Evolutionary conservation across 2,329 filamentous ascomycete genomes (phyloP).

Genomic region (Pseudonectria foliicola): DNA sequence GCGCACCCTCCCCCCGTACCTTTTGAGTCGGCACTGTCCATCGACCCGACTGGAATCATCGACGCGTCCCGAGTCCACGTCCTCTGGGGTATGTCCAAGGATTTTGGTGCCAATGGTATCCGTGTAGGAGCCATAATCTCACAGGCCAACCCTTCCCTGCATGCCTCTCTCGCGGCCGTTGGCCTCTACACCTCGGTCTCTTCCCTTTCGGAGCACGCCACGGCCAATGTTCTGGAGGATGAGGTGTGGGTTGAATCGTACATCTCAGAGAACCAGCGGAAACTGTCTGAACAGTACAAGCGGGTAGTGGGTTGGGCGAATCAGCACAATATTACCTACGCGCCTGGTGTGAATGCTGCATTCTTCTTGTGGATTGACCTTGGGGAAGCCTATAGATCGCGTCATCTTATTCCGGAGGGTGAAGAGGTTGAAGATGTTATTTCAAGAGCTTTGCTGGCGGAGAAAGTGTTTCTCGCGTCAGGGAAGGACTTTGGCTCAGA

Average conservation of each 20-base stretch:
- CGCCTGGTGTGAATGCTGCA: conserved; percentile 41
- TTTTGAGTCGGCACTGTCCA: conserved; percentile 41
- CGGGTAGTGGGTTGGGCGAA: conserved; percentile 30
- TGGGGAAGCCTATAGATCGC: conserved; percentile 20
- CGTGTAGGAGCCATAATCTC: conserved; percentile 45
- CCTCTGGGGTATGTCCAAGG: conserved; percentile 39
- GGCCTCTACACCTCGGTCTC: conserved; percentile 39
- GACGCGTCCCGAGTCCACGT: conserved; percentile 45
- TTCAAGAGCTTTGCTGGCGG: conserved; percentile 21
- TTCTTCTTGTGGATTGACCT: conserved; percentile 51
- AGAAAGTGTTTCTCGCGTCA: conserved; percentile 29
- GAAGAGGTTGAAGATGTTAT: conserved; percentile 20
- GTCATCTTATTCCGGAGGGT: conserved; percentile 6
- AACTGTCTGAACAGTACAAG: conserved; percentile 32
- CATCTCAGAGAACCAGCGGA: conserved; percentile 33
- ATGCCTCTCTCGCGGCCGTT: conserved; percentile 28
- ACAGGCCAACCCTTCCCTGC: conserved; percentile 34
- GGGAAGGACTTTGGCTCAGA: conserved; percentile 32
- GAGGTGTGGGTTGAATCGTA: conserved; percentile 36
- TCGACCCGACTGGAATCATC: conserved; percentile 37
- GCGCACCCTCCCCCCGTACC: conserved; percentile 15
- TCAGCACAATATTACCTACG: conserved; percentile 36
- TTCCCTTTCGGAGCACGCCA: conserved; percentile 34
- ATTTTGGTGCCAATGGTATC: conserved; percentile 51
- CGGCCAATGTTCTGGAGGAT: conserved; percentile 37